Conservation (phyloP, 768 basidiomycete genomes). For the Coprinopsis marcescibilis region DNA sequence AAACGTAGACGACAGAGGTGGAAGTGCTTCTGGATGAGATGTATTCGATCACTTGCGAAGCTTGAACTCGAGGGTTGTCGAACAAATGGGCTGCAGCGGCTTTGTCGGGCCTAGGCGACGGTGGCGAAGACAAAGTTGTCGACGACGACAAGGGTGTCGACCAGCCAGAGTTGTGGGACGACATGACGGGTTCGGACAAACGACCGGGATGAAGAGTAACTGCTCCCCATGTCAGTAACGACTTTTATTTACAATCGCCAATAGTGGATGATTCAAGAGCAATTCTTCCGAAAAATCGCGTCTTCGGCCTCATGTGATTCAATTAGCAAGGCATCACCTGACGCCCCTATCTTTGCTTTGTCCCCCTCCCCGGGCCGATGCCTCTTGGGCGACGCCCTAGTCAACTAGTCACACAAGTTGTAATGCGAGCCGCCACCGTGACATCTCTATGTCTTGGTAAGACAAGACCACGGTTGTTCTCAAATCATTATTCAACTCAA, state of each 20-base stretch:
- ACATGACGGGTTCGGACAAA: conserved; percentile 14
- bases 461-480: too few relatives aligned
- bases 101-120: conserved; percentile 26
- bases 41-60: conserved; percentile 64
- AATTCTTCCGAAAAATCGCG: conserved; percentile 41
- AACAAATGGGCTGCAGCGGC: conserved; percentile 26
- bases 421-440: too few relatives aligned
- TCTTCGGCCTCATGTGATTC: conserved; percentile 25
- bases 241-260: conserved; percentile 16
- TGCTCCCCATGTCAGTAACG: conserved; percentile 9
- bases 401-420: too few relatives aligned
- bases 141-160: conserved; percentile 37
- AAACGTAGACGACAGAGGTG: conserved; percentile 71
- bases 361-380: too few relatives aligned
- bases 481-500: too few relatives aligned
- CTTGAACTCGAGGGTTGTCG: conserved; percentile 40
- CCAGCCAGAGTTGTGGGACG: conserved; percentile 25
- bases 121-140: conserved; percentile 33
- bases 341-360: too few relatives aligned
- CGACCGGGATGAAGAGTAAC: background rate
- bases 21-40: conserved; percentile 49
- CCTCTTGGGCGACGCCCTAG: too few relatives aligned
- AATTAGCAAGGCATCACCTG: background rate
- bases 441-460: too few relatives aligned
- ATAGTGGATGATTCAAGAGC: conserved; percentile 16